A percentile compares a stretch with the other conserved stretches of the same genome.
These are phyloP conservation scores for Ophiostoma himal-ulmi DNA, from an alignment of 2,329 filamentous ascomycete species.

Conservation along the genomic window DNA sequence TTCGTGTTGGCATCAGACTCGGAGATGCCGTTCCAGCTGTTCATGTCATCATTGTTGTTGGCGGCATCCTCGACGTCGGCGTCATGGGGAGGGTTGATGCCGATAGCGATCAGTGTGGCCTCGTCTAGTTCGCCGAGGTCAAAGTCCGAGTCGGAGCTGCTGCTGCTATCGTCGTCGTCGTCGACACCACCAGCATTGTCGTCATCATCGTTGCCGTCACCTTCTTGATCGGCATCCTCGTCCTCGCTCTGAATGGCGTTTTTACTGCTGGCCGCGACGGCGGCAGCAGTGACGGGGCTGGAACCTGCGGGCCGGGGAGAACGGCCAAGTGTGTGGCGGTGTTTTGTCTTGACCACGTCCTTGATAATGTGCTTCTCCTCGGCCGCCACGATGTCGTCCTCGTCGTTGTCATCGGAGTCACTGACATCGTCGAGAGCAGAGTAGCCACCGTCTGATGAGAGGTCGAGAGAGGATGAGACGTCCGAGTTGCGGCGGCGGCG, in stretches of 20 bases:
- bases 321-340: constrained; percentile 32
- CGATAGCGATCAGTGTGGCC: constrained; percentile 31
- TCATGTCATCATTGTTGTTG: constrained; percentile 46
- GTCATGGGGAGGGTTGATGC: constrained; percentile 35
- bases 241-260: constrained; percentile 32
- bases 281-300: neutral
- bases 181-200: constrained; percentile 31
- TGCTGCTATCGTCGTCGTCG: constrained; percentile 34
- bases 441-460: constrained; percentile 65
- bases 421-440: constrained; percentile 73
- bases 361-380: constrained; percentile 70
- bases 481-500: constrained; percentile 47
- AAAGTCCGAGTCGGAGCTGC: constrained; percentile 31
- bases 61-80: constrained; percentile 40
- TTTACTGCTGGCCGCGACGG: constrained; percentile 2
- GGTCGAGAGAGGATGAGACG: constrained; percentile 50
- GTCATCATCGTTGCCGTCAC: constrained; percentile 37
- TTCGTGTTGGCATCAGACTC: constrained; percentile 33
- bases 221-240: constrained; percentile 37
- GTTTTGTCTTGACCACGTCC: constrained; percentile 33
- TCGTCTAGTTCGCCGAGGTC: constrained; percentile 37
- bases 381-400: constrained; percentile 68
- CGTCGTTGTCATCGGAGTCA: constrained; percentile 70
- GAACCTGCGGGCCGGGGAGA: constrained; percentile 46
- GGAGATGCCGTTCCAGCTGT: constrained; percentile 42